A percentile compares a stretch with the other conserved stretches of the same genome.
Conservation (phyloP, 208 protist genomes). For the Vickermania ingenoplastis region DNA sequence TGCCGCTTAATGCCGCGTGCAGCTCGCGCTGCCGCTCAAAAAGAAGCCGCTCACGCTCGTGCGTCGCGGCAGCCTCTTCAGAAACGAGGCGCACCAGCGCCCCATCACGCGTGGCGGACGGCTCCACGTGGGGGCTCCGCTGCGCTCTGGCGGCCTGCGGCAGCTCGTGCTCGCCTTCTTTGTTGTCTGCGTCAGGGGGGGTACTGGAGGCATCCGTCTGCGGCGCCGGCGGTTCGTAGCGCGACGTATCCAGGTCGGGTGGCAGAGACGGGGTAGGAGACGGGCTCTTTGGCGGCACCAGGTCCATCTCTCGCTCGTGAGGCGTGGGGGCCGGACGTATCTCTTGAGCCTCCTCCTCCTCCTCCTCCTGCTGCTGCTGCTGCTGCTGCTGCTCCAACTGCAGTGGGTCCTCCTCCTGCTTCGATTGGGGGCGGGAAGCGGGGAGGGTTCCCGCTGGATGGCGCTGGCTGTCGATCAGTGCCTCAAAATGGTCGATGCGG, state of each 20-base stretch:
- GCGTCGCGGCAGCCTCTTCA: too few species aligned
- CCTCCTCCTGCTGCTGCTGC: too few species aligned
- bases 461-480: neutral
- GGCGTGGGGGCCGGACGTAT: neutral
- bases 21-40: neutral
- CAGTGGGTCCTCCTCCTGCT: too few species aligned
- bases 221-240: neutral
- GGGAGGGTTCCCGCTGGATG: neutral
- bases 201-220: neutral
- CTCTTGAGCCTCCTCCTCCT: neutral
- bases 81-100: neutral
- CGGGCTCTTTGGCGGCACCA: neutral
- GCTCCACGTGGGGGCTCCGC: neutral
- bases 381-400: too few species aligned
- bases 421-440: neutral
- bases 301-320: neutral
- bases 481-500: neutral
- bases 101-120: neutral
- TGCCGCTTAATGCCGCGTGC: neutral
- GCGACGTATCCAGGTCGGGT: neutral
- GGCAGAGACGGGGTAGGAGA: neutral
- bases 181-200: too few species aligned
- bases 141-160: neutral
- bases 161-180: too few species aligned
- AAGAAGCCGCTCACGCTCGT: neutral